A percentile compares a stretch with the other conserved stretches of the same genome.
Evolutionary conservation across 176 grass and related monocot species (phyloP).

Genomic region (Tillandsia leiboldiana): DNA sequence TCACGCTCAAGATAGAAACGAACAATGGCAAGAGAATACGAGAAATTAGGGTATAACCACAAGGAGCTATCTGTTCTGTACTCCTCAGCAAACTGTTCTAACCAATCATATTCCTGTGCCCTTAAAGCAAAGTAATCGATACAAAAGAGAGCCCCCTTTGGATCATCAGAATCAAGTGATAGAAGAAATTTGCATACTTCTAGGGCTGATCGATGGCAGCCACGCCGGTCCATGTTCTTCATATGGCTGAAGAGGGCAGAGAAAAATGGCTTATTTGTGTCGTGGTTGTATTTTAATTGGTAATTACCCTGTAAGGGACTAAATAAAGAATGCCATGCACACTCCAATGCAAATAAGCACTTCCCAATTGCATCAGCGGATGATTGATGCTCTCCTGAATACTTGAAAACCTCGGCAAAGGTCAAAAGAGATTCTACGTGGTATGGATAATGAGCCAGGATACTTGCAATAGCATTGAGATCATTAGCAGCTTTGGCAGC

Average conservation of each 20-base stretch:
- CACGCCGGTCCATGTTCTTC: slow-evolving; percentile 83
- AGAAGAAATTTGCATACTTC: slow-evolving; percentile 94
- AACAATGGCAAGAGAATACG: slow-evolving; percentile 79
- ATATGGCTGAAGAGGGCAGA: slow-evolving; percentile 87
- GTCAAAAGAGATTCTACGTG: slow-evolving; percentile 83
- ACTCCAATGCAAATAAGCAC: slow-evolving; percentile 84
- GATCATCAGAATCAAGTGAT: slow-evolving; percentile 87
- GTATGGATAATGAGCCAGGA: slow-evolving; percentile 68
- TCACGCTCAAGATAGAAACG: slow-evolving; percentile 74
- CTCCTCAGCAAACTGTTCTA: slow-evolving; percentile 79
- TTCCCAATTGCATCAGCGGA: slow-evolving; percentile 74
- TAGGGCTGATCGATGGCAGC: slow-evolving; percentile 88
- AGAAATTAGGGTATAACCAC: slow-evolving; percentile 89
- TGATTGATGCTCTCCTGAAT: slow-evolving; percentile 93
- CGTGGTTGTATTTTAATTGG: slow-evolving; percentile 74
- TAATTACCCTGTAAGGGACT: slow-evolving; percentile 51
- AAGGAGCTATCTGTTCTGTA: slow-evolving; percentile 76
- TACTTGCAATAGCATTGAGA: slow-evolving; percentile 69
- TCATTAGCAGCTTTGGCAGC: slow-evolving; percentile 82
- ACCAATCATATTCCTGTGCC: slow-evolving; percentile 82
- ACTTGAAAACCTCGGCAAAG: slow-evolving; percentile 93
- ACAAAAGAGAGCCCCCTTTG: slow-evolving; percentile 85
- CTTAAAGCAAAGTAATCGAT: slow-evolving; percentile 97
- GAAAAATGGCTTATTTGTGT: slow-evolving; percentile 81
- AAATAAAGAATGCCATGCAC: slow-evolving; percentile 80